Percentiles rank a stretch among this genome's conserved stretches.
These are phyloP conservation scores for Aegle marmelos DNA, from an alignment of 345 rosid genomes.

Conservation along the genomic window DNA sequence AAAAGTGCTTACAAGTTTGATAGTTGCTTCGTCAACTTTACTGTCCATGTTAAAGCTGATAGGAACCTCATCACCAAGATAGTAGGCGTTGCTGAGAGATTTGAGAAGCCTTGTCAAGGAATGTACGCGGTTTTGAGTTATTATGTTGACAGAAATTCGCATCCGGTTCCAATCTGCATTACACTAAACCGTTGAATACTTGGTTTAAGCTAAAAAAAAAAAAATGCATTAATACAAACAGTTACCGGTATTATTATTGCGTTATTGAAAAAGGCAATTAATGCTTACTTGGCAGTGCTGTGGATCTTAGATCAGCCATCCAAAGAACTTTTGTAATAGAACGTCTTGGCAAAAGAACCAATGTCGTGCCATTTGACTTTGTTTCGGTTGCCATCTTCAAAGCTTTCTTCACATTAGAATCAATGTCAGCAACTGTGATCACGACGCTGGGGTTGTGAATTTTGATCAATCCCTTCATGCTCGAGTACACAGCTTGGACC, in stretches of 20 bases:
- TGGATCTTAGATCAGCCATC: constrained; percentile 97
- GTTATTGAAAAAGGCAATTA: no score
- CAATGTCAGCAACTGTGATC: constrained; percentile 72
- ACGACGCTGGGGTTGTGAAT: constrained; percentile 92
- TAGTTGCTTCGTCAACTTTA: constrained; percentile 86
- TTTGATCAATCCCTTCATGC: constrained; percentile 89
- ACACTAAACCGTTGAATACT: background rate
- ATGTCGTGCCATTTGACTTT: constrained; percentile 41
- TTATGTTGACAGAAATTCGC: constrained; percentile 83
- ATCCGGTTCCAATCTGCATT: constrained; percentile 92
- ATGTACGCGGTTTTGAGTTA: constrained; percentile 75
- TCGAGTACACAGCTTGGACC: constrained; percentile 77
- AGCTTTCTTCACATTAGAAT: constrained; percentile 78
- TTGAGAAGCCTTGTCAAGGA: constrained; percentile 75
- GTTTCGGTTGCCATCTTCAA: constrained; percentile 81
- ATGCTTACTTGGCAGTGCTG: constrained; percentile 91
- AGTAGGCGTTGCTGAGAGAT: constrained; percentile 75
- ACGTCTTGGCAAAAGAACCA: constrained; percentile 69
- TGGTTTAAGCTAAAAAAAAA: background rate
- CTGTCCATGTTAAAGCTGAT: constrained; percentile 96
- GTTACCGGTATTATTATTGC: background rate
- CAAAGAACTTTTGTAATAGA: constrained; percentile 82
- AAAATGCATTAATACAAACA: background rate
- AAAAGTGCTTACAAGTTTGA: constrained; percentile 63
- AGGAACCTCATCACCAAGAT: constrained; percentile 75